These are phyloP conservation scores for Lumnitzera littorea DNA, from an alignment of 345 rosid species.

Conservation along the genomic window DNA sequence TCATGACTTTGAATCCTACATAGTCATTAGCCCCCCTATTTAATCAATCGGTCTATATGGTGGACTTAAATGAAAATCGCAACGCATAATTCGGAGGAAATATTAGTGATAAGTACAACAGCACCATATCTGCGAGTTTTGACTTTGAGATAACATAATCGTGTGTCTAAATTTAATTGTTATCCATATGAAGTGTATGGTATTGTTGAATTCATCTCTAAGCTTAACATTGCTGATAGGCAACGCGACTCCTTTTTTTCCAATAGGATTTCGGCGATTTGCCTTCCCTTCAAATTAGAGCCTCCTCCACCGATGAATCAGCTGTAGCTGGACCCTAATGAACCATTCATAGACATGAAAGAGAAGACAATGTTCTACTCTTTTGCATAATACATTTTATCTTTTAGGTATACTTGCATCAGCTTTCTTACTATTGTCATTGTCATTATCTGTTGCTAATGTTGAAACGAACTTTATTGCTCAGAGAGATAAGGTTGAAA, in stretches of 20 bases:
- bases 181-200: too few relatives aligned
- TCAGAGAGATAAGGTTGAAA: slow-evolving; percentile 93
- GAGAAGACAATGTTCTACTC: slow-evolving; percentile 49
- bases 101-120: too few relatives aligned
- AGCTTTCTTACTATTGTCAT: background rate
- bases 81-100: too few relatives aligned
- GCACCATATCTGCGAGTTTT: too few relatives aligned
- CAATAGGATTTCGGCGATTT: slow-evolving; percentile 43
- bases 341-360: slow-evolving; percentile 76
- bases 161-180: too few relatives aligned
- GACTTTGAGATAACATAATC: too few relatives aligned
- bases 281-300: slow-evolving; percentile 46
- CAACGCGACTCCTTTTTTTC: background rate
- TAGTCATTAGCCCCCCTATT: too few relatives aligned
- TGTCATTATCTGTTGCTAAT: background rate
- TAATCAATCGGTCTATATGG: too few relatives aligned
- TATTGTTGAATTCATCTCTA: too few relatives aligned
- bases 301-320: slow-evolving; percentile 60
- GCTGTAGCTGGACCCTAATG: slow-evolving; percentile 53
- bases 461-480: background rate
- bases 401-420: background rate
- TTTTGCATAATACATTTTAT: background rate
- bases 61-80: too few relatives aligned
- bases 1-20: too few relatives aligned
- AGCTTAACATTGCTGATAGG: too few relatives aligned